Evolutionary conservation across 257 asterid species (phyloP).

Genomic region (Forsythia viridissima): DNA sequence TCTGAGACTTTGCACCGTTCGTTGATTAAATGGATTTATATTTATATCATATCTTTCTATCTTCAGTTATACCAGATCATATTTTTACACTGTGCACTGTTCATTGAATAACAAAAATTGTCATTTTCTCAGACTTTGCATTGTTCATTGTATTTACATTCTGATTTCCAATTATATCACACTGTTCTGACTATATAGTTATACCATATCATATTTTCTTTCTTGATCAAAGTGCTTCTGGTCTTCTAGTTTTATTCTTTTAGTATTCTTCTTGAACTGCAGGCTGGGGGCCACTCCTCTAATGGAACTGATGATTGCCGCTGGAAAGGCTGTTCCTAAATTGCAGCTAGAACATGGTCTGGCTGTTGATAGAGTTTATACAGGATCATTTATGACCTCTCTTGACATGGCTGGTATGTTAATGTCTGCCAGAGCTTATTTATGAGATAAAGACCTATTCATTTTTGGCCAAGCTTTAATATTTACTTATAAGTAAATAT

Average conservation of each 20-base stretch:
- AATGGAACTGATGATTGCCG: constrained; percentile 96
- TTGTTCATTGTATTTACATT: neutral
- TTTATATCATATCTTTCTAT: neutral
- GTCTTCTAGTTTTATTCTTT: neutral
- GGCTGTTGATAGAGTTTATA: constrained; percentile 95
- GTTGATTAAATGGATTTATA: neutral
- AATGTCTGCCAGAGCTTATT: constrained; percentile 8
- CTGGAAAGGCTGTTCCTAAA: constrained; percentile 88
- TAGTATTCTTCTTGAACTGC: constrained; percentile 28
- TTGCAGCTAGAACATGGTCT: constrained; percentile 95
- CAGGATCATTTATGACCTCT: constrained; percentile 98
- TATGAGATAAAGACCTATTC: constrained; percentile 15
- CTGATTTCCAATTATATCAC: neutral
- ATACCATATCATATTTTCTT: neutral
- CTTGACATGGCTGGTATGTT: constrained; percentile 92
- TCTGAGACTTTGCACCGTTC: neutral
- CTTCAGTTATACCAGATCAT: neutral
- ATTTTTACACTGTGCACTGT: neutral
- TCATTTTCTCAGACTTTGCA: neutral
- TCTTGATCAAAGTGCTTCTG: neutral
- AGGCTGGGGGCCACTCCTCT: constrained; percentile 94
- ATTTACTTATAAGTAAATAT: neutral
- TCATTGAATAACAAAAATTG: neutral
- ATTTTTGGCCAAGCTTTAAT: neutral
- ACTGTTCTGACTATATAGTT: neutral